phyloP scores from a whole-genome alignment of 2,329 filamentous ascomycete genomes.

The Fusarium subglutinans region DNA sequence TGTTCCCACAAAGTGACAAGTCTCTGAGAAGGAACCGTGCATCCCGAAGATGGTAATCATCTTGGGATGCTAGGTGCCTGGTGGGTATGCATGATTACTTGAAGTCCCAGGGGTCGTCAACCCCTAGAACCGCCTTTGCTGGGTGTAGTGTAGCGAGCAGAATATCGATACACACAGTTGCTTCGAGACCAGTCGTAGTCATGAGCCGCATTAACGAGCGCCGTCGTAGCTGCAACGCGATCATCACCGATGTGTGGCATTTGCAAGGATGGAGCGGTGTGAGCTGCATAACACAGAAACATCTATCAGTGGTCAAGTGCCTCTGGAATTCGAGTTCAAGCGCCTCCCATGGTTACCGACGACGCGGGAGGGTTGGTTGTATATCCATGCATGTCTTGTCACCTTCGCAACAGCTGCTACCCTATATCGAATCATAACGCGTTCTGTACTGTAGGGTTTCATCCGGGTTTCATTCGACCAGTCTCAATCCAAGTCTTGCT shows the following conservation, averaged over 20 bases:
- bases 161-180: conserved; percentile 12
- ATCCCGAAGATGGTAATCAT: neutral
- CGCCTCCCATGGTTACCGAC: neutral
- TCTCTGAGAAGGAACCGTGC: conserved; percentile 3
- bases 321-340: neutral
- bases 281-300: conserved; percentile 1
- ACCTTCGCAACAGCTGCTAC: neutral
- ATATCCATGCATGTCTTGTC: neutral
- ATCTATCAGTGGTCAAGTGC: neutral
- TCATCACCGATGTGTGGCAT: neutral
- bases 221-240: conserved; percentile 7
- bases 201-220: conserved; percentile 15
- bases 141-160: neutral
- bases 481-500: neutral
- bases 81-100: neutral
- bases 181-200: neutral
- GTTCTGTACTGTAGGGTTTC: neutral
- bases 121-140: neutral
- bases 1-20: neutral
- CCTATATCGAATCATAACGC: conserved; percentile 3
- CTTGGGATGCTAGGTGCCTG: neutral
- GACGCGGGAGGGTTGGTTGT: neutral
- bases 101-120: neutral
- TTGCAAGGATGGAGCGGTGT: conserved; percentile 13
- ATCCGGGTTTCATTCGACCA: neutral